A percentile compares a stretch with the other conserved stretches of the same genome.
These are phyloP conservation scores for Colletotrichum euphorbiae DNA, from an alignment of 2,329 filamentous ascomycete species.

Conservation along the genomic window DNA sequence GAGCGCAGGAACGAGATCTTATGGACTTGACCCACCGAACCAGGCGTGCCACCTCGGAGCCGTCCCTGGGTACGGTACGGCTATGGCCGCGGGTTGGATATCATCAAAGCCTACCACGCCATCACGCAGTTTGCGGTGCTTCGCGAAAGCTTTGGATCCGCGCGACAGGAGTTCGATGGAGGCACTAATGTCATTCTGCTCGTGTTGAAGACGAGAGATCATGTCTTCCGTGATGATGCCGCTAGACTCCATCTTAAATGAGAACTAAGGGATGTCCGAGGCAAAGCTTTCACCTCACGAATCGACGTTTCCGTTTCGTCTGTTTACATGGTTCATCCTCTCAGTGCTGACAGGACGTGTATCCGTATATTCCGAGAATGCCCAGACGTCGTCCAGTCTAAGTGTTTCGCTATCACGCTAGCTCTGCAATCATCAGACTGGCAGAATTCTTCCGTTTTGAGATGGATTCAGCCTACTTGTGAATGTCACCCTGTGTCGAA, in stretches of 20 bases:
- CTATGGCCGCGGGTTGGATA: slow-evolving; percentile 6
- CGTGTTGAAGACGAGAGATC: not conserved
- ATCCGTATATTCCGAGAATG: too few species aligned
- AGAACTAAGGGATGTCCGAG: too few species aligned
- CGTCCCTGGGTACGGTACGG: slow-evolving; percentile 3
- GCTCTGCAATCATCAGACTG: too few species aligned
- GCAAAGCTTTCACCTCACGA: not conserved
- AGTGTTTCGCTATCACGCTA: too few species aligned
- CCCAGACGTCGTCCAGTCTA: too few species aligned
- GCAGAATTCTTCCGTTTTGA: too few species aligned
- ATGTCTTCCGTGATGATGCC: not conserved
- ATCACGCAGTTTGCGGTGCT: slow-evolving; percentile 7
- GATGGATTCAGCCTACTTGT: too few species aligned
- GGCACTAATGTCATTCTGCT: not conserved
- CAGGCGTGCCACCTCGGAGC: not conserved
- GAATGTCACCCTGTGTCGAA: too few species aligned
- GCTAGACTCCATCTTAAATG: not conserved
- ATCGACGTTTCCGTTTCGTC: too few species aligned
- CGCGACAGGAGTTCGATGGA: not conserved
- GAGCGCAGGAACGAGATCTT: not conserved
- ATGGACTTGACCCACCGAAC: not conserved
- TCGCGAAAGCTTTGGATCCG: not conserved
- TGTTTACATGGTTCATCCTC: not conserved
- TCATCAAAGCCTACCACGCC: slow-evolving; percentile 9
- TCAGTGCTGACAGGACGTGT: not conserved